These are phyloP conservation scores for Sporothrix luriei DNA, from an alignment of 2,329 filamentous ascomycete species.

Conservation along the genomic window DNA sequence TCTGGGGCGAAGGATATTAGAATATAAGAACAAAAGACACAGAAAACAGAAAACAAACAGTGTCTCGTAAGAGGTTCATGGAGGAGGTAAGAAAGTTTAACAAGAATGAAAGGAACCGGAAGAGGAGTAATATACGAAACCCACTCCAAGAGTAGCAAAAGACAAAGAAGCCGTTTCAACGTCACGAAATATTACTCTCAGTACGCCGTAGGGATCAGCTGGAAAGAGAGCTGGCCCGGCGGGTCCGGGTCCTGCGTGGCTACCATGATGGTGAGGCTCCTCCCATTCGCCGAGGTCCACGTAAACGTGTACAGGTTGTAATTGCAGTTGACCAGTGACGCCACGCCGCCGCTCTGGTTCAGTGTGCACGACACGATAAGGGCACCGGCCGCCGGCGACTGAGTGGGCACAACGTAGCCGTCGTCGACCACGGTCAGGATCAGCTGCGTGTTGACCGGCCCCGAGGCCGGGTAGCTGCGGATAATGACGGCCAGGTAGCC, in stretches of 20 bases:
- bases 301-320: slow-evolving; percentile 18
- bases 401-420: slow-evolving; percentile 15
- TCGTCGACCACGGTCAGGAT: slow-evolving; percentile 6
- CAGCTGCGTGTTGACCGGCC: not conserved
- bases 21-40: not conserved
- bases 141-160: not conserved
- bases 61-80: not conserved
- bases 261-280: not conserved
- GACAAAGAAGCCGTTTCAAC: not conserved
- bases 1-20: not conserved
- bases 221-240: not conserved
- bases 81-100: not conserved
- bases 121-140: not conserved
- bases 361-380: slow-evolving; percentile 11
- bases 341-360: not conserved
- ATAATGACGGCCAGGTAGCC: slow-evolving; percentile 9
- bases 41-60: not conserved
- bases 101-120: not conserved
- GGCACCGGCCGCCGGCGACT: not conserved
- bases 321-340: slow-evolving; percentile 8
- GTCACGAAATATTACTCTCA: not conserved
- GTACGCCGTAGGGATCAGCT: slow-evolving; percentile 10
- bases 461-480: not conserved
- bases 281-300: not conserved
- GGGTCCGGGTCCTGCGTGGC: not conserved